phyloP scores from a whole-genome alignment of 352 stramenopile genomes.

The Phytophthora meadii region DNA sequence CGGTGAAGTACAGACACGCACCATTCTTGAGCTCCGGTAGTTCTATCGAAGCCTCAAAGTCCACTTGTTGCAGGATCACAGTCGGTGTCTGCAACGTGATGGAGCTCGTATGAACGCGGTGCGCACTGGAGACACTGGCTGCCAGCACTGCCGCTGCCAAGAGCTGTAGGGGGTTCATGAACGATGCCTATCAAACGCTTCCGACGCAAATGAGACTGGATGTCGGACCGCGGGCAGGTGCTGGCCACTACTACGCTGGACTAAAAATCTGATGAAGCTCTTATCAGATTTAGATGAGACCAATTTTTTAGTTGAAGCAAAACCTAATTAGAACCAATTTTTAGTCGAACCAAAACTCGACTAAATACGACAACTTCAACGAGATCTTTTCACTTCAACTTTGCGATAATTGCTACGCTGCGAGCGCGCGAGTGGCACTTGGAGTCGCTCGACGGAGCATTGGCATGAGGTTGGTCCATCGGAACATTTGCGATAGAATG shows the following conservation, averaged over 20 bases:
- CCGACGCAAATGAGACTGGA: background rate
- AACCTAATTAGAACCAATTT: background rate
- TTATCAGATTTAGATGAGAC: too few relatives aligned
- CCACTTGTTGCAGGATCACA: slow-evolving; percentile 77
- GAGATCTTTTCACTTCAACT: background rate
- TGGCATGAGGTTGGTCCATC: slow-evolving; percentile 81
- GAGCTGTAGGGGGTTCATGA: slow-evolving; percentile 27
- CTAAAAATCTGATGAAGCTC: background rate
- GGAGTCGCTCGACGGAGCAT: slow-evolving; percentile 59
- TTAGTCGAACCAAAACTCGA: slow-evolving; percentile 8
- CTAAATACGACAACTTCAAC: slow-evolving; percentile 30
- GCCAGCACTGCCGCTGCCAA: slow-evolving; percentile 8
- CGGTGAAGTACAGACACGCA: slow-evolving; percentile 20
- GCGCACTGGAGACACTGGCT: slow-evolving; percentile 9
- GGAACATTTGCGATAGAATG: slow-evolving; percentile 89
- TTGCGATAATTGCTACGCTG: slow-evolving; percentile 29
- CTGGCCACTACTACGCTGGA: background rate
- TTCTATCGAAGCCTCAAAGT: slow-evolving; percentile 71
- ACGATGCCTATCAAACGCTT: slow-evolving; percentile 15
- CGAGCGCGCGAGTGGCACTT: slow-evolving; percentile 46
- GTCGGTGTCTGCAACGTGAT: slow-evolving; percentile 48
- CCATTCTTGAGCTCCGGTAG: slow-evolving; percentile 81
- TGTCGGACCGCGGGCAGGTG: slow-evolving; percentile 10
- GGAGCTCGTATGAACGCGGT: slow-evolving; percentile 10
- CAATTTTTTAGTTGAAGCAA: background rate